These are phyloP conservation scores for Chloropicon primus DNA, from an alignment of 139 green algal species.

Conservation along the genomic window DNA sequence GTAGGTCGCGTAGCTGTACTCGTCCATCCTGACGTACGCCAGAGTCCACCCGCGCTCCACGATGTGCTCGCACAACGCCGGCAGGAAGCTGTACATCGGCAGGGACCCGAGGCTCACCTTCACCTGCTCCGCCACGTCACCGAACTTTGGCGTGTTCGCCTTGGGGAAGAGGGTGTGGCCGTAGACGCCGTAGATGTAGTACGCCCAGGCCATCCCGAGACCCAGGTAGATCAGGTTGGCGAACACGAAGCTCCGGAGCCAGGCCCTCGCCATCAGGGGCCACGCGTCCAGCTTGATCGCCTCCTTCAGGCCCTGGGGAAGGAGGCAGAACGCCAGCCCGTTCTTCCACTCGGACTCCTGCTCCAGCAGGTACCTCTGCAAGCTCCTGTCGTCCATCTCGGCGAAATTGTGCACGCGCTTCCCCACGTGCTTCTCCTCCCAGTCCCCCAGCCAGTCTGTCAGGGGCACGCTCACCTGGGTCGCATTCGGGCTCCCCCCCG, in stretches of 20 bases:
- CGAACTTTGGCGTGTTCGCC: constrained; percentile 36
- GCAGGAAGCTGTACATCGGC: constrained; percentile 73
- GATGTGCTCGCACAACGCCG: constrained; percentile 51
- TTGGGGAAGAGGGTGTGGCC: constrained; percentile 42
- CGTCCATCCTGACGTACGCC: constrained; percentile 50
- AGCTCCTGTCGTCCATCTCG: not conserved
- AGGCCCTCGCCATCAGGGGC: constrained; percentile 46
- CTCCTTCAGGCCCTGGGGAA: constrained; percentile 11
- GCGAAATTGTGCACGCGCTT: not conserved
- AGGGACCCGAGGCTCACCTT: constrained; percentile 61
- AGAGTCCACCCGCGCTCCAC: constrained; percentile 71
- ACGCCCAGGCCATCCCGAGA: constrained; percentile 48
- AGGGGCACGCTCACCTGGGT: not conserved
- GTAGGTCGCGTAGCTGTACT: constrained; percentile 57
- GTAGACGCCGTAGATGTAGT: constrained; percentile 51
- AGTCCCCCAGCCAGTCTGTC: not conserved
- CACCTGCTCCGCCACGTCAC: constrained; percentile 59
- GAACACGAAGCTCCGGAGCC: constrained; percentile 64
- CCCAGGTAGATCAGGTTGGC: constrained; percentile 57
- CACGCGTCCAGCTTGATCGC: constrained; percentile 15
- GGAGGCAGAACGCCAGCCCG: constrained; percentile 29
- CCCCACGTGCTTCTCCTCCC: not conserved
- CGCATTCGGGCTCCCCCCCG: not conserved
- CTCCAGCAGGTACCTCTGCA: not conserved
- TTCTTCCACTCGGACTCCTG: constrained; percentile 75